Conservation (phyloP, 148 eudicot species). For the Rhododendron williamsianum region DNA sequence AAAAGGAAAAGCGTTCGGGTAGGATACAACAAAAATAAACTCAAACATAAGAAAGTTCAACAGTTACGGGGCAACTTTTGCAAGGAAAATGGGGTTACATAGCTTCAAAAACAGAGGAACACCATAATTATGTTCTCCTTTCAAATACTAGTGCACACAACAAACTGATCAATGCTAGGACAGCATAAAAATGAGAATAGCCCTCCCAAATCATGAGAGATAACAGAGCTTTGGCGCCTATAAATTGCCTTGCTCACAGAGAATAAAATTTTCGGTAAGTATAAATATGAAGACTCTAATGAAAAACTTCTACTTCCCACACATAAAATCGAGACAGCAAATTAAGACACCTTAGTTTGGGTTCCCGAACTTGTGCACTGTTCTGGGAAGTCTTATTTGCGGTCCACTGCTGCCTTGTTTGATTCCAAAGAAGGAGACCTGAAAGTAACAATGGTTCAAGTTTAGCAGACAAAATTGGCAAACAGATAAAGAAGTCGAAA, state of each 20-base stretch:
- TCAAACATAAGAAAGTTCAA: neutral
- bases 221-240: neutral
- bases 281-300: neutral
- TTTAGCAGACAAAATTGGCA: neutral
- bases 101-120: neutral
- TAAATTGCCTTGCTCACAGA: slow-evolving; percentile 1
- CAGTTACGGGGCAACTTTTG: neutral
- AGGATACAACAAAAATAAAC: neutral
- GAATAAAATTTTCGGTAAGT: neutral
- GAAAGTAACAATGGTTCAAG: neutral
- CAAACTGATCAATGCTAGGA: neutral
- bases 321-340: neutral
- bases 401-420: slow-evolving; percentile 70
- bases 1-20: neutral
- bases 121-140: neutral
- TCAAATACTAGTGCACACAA: neutral
- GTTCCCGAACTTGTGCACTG: slow-evolving; percentile 40
- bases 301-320: neutral
- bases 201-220: neutral
- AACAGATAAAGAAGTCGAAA: neutral
- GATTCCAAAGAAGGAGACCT: slow-evolving; percentile 89
- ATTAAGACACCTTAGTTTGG: slow-evolving; percentile 43
- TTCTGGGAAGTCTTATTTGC: slow-evolving; percentile 40
- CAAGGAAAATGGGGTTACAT: neutral
- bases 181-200: neutral